Evolutionary conservation across 2,329 filamentous ascomycete species (phyloP).

Genomic region (Talaromyces marneffei): DNA sequence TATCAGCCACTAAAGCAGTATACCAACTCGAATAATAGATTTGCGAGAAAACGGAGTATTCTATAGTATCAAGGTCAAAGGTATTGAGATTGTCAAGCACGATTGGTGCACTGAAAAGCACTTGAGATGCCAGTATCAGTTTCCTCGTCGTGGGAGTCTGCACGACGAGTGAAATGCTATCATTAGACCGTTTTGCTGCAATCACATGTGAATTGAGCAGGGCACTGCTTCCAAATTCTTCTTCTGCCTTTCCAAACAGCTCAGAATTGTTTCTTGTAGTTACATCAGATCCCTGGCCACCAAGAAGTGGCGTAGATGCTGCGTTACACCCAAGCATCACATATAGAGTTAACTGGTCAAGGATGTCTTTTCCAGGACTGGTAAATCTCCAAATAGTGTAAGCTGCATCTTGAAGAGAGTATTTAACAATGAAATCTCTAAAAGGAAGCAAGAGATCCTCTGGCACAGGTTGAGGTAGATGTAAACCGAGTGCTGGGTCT

Average conservation of each 20-base stretch:
- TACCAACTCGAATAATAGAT: slow-evolving; percentile 31
- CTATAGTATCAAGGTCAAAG: slow-evolving; percentile 31
- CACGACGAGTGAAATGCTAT: slow-evolving; percentile 27
- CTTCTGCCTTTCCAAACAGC: slow-evolving; percentile 38
- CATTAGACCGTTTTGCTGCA: not conserved
- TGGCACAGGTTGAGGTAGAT: slow-evolving; percentile 40
- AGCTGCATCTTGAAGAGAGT: not conserved
- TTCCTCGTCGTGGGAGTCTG: slow-evolving; percentile 23
- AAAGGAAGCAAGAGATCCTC: slow-evolving; percentile 34
- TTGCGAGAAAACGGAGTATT: slow-evolving; percentile 30
- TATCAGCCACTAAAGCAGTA: slow-evolving; percentile 30
- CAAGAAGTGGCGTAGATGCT: not conserved
- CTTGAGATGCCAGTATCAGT: slow-evolving; percentile 31
- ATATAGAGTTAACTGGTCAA: slow-evolving; percentile 12
- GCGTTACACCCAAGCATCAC: not conserved
- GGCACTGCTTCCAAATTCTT: slow-evolving; percentile 35
- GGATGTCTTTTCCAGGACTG: slow-evolving; percentile 26
- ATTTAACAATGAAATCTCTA: not conserved
- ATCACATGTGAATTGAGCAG: slow-evolving; percentile 35
- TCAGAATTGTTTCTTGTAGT: slow-evolving; percentile 25
- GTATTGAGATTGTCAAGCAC: slow-evolving; percentile 28
- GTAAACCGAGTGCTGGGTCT: not conserved
- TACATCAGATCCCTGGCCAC: not conserved
- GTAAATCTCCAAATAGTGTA: not conserved
- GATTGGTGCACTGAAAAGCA: slow-evolving; percentile 36